These are phyloP conservation scores for Pinus taeda DNA, from an alignment of 75 land plant genomes.

Conservation along the genomic window DNA sequence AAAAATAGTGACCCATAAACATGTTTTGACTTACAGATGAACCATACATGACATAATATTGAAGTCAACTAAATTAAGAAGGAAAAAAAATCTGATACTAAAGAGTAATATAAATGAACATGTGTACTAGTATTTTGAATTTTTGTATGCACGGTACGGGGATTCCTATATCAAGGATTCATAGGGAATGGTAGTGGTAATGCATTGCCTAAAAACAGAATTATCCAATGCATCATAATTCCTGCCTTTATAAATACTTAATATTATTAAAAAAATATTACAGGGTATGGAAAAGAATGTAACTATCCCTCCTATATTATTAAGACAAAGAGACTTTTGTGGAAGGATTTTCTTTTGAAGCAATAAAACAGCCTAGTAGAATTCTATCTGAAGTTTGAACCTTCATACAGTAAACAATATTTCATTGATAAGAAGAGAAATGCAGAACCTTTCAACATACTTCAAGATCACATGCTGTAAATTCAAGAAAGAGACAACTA, in stretches of 20 bases:
- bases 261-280: no score
- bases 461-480: neutral
- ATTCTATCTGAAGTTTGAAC: neutral
- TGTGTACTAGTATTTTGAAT: no score
- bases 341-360: neutral
- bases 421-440: neutral
- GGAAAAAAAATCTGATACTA: no score
- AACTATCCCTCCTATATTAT: neutral
- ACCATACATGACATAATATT: no score
- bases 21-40: neutral
- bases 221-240: no score
- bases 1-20: neutral
- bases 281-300: neutral
- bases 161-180: neutral
- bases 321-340: neutral
- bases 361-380: no score
- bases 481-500: neutral
- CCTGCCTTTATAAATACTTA: no score
- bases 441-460: neutral
- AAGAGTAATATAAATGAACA: neutral
- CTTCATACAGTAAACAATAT: neutral
- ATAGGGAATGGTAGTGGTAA: no score
- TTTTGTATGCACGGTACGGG: neutral
- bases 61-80: no score
- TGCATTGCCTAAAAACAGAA: no score